A percentile compares a stretch with the other conserved stretches of the same genome.
phyloP scores from a whole-genome alignment of 1,284 basidiomycete genomes.

The Ceratobasidium theobromae region DNA sequence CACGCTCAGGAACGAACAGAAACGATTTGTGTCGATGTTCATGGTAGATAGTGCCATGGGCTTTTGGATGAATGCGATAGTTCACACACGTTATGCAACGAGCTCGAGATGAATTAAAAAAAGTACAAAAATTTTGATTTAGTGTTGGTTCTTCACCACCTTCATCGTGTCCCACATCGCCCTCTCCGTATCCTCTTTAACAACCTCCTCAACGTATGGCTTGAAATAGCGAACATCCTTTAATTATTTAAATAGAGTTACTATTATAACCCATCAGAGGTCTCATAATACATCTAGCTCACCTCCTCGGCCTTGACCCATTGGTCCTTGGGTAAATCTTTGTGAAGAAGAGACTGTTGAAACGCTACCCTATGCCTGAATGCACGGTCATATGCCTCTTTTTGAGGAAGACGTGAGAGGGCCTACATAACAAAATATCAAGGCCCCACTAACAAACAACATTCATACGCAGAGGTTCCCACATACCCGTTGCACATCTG shows the following conservation, averaged over 20 bases:
- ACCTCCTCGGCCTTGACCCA: slow-evolving; percentile 84
- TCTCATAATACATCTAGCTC: slow-evolving; percentile 41
- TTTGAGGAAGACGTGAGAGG: slow-evolving; percentile 74
- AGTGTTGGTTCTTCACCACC: slow-evolving; percentile 43
- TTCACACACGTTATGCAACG: background rate
- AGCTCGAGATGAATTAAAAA: background rate
- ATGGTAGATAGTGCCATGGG: no score
- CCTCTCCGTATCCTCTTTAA: slow-evolving; percentile 79
- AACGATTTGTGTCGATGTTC: background rate
- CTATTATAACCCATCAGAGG: slow-evolving; percentile 19
- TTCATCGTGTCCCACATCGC: slow-evolving; percentile 78
- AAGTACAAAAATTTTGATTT: background rate
- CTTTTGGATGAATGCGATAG: background rate
- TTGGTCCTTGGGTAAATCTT: slow-evolving; percentile 79
- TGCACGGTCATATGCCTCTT: slow-evolving; percentile 86
- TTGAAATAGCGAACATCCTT: slow-evolving; percentile 92
- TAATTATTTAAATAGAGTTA: slow-evolving; percentile 10
- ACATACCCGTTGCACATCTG: slow-evolving; percentile 80
- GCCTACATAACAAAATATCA: slow-evolving; percentile 57
- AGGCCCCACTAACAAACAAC: slow-evolving; percentile 2
- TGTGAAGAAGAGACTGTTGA: slow-evolving; percentile 80
- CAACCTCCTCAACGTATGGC: slow-evolving; percentile 76
- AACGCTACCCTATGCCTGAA: slow-evolving; percentile 87
- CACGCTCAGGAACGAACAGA: background rate
- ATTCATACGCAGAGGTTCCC: slow-evolving; percentile 28